These are phyloP conservation scores for Aspergillus campestris DNA, from an alignment of 495 filamentous ascomycete species.

Conservation along the genomic window DNA sequence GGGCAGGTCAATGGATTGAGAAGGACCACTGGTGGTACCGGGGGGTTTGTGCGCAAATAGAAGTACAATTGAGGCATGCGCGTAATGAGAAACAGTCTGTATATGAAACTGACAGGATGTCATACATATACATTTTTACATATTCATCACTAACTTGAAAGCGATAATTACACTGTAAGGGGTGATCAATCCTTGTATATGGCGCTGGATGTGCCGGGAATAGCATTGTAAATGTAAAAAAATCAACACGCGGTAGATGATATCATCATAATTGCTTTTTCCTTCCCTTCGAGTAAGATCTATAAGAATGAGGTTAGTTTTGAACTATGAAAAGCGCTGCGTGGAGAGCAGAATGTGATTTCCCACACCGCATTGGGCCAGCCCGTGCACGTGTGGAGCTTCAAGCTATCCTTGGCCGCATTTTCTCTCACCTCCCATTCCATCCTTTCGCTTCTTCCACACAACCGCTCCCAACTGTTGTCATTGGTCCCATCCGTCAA, in stretches of 20 bases:
- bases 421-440: constrained; percentile 2
- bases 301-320: neutral
- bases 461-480: neutral
- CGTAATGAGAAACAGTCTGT: neutral
- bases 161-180: too few species aligned
- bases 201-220: too few species aligned
- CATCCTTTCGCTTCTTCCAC: neutral
- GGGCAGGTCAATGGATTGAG: constrained; percentile 32
- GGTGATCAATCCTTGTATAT: too few species aligned
- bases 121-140: too few species aligned
- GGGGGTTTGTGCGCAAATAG: constrained; percentile 39
- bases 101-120: neutral
- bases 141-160: too few species aligned
- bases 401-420: constrained; percentile 10
- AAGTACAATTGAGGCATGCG: neutral
- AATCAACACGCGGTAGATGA: too few species aligned
- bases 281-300: too few species aligned
- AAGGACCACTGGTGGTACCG: constrained; percentile 26
- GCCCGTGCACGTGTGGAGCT: constrained; percentile 25
- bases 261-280: too few species aligned
- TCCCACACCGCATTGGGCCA: neutral
- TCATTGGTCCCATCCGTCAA: constrained; percentile 5
- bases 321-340: neutral
- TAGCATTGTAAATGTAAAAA: too few species aligned
- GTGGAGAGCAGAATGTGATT: too few species aligned